Conservation (phyloP, 2,329 filamentous ascomycete genomes). For the Exophiala phaeomuriformis region DNA sequence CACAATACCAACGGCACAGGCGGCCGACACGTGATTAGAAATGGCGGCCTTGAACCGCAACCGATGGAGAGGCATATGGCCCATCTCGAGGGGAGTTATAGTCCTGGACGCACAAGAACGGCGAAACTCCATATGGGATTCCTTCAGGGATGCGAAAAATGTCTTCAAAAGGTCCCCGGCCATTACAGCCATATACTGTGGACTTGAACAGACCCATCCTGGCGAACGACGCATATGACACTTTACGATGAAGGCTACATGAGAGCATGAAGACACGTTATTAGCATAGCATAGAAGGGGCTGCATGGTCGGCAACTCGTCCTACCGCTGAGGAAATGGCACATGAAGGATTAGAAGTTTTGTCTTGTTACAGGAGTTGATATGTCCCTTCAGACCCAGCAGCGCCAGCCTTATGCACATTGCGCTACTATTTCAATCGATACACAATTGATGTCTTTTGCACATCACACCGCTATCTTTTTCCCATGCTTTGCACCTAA, state of each 20-base stretch:
- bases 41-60: not conserved
- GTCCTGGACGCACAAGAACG: constrained; percentile 15
- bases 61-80: constrained; percentile 3
- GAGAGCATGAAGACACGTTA: constrained; percentile 11
- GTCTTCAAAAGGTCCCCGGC: constrained; percentile 63
- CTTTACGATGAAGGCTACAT: not conserved
- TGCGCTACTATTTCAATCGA: constrained; percentile 4
- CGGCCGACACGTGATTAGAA: constrained; percentile 4
- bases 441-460: not conserved
- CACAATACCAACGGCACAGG: constrained; percentile 7
- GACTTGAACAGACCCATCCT: constrained; percentile 15
- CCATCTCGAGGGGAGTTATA: constrained; percentile 8
- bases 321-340: not conserved
- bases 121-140: constrained; percentile 68
- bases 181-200: constrained; percentile 72
- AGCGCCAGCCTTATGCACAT: not conserved
- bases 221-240: not conserved
- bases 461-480: not conserved
- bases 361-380: not conserved
- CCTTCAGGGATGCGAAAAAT: constrained; percentile 70
- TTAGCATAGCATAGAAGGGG: not conserved
- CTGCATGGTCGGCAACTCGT: not conserved
- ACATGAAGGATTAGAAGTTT: not conserved
- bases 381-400: not conserved
- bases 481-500: not conserved